phyloP scores from a whole-genome alignment of 441 rosid genomes.

The Pelargonium fulgidum region DNA sequence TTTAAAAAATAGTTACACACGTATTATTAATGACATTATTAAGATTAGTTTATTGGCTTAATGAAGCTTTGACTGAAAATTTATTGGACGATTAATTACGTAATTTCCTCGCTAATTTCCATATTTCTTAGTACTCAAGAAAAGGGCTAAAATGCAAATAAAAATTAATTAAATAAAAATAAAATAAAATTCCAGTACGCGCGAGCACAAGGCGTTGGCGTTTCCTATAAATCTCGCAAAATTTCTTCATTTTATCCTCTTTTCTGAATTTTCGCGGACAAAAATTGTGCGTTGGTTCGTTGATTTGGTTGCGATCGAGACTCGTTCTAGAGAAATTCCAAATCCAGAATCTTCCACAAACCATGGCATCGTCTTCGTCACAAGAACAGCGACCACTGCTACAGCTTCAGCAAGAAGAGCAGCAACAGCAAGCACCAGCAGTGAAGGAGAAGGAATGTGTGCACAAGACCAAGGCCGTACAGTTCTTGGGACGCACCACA shows the following conservation, averaged over 20 bases:
- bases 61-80: too few species aligned
- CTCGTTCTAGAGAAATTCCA: background rate
- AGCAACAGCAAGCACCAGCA: constrained; percentile 23
- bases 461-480: constrained; percentile 70
- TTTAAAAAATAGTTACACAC: too few species aligned
- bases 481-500: constrained; percentile 75
- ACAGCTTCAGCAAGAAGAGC: constrained; percentile 11
- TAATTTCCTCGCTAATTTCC: too few species aligned
- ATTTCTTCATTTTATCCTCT: background rate
- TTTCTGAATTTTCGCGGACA: background rate
- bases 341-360: background rate
- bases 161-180: background rate
- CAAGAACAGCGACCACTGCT: background rate
- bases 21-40: too few species aligned
- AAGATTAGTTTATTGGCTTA: too few species aligned
- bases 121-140: too few species aligned
- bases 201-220: constrained; percentile 4
- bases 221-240: background rate
- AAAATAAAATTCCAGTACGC: background rate
- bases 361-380: background rate
- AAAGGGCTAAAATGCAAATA: too few species aligned
- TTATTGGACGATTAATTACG: too few species aligned
- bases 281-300: background rate
- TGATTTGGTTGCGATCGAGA: background rate
- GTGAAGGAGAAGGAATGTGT: constrained; percentile 37